A percentile compares a stretch with the other conserved stretches of the same genome.
phyloP scores from a whole-genome alignment of 2,329 filamentous ascomycete species.

The Claviceps pazoutovae region DNA sequence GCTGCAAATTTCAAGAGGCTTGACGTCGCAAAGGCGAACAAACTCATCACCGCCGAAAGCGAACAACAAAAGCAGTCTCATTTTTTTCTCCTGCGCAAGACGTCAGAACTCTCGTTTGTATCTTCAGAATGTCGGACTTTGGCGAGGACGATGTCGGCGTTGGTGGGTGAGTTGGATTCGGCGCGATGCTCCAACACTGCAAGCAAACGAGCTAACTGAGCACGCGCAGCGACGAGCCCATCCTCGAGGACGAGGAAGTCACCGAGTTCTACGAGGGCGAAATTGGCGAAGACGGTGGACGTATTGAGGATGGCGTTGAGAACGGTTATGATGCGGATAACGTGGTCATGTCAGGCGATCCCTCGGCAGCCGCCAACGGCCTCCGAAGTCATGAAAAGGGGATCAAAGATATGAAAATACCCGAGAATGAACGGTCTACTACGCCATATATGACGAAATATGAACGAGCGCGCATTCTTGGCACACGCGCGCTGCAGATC shows the following conservation, averaged over 20 bases:
- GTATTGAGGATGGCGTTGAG: conserved; percentile 35
- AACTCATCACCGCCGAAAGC: neutral
- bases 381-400: conserved; percentile 40
- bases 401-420: conserved; percentile 73
- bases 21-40: neutral
- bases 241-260: conserved; percentile 57
- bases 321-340: conserved; percentile 44
- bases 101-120: neutral
- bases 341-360: conserved; percentile 47
- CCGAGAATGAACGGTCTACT: conserved; percentile 74
- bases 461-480: conserved; percentile 83
- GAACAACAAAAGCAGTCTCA: neutral
- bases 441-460: conserved; percentile 99
- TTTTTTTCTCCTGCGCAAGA: neutral
- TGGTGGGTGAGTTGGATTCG: conserved; percentile 34
- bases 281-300: conserved; percentile 38
- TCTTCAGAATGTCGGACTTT: conserved; percentile 54
- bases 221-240: conserved; percentile 48
- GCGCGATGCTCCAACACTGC: neutral
- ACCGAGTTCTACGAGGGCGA: conserved; percentile 43
- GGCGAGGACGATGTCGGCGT: conserved; percentile 50
- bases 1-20: conserved; percentile 18
- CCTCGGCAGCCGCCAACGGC: conserved; percentile 42
- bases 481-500: conserved; percentile 88
- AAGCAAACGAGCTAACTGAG: neutral